Conservation (phyloP, 768 basidiomycete species). For the Russula foetens region DNA sequence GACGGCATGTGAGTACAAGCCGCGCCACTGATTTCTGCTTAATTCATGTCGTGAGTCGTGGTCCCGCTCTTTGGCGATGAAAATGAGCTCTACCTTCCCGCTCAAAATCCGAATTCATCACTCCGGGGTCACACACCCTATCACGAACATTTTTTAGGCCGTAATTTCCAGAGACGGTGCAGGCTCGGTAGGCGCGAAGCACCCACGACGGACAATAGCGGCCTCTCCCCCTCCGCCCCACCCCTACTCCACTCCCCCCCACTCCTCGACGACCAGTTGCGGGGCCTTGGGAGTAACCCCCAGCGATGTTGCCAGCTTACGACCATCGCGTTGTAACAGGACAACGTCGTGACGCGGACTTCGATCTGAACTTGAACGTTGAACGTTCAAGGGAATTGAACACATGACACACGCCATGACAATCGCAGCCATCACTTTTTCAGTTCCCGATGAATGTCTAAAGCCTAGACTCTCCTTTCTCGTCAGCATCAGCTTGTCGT, state of each 20-base stretch:
- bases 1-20: not conserved
- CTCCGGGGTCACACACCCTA: not conserved
- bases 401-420: constrained; percentile 34
- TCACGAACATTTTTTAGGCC: not conserved
- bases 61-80: not conserved
- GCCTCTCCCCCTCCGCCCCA: not conserved
- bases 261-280: not conserved
- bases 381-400: constrained; percentile 49
- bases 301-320: not conserved
- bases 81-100: not conserved
- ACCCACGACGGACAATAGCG: not conserved
- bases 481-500: constrained; percentile 21
- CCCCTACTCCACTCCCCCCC: not conserved
- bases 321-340: not conserved
- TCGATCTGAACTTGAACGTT: too few species aligned
- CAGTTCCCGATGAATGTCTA: not conserved
- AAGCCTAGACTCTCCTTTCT: constrained; percentile 32
- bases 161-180: not conserved
- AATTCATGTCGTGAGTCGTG: not conserved
- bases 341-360: constrained; percentile 26
- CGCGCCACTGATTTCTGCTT: constrained; percentile 11
- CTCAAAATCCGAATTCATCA: not conserved
- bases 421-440: not conserved
- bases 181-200: not conserved
- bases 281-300: not conserved